Evolutionary conservation across 768 basidiomycete species (phyloP), one percentile per base, ranked within the genome.

Genomic region (Lentinula detonsa): DNA sequence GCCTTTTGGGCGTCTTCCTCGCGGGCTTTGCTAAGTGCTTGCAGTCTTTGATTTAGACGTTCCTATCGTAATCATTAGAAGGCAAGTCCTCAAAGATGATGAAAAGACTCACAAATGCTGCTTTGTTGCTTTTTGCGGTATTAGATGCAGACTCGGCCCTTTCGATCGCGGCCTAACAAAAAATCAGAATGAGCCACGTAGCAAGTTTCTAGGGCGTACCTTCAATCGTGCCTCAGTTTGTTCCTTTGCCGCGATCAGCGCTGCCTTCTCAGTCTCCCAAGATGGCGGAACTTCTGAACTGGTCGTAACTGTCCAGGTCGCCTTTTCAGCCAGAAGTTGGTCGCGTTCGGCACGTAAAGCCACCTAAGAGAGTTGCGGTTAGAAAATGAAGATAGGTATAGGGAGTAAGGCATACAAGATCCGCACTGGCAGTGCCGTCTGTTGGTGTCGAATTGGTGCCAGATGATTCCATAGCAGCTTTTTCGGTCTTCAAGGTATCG

Each of bases 201-300:
- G 54, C 16, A 13, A 8, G 49, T 2, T 31, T 4, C 37, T 31
- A 42, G 3, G 34, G 39, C 42, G 28, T 69, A 87, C 90, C 75
- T 84, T 83, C n/a, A 81, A 71, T 57, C 83, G 82, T 10, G 81
- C 74, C 5, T 81, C 62, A 2, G 85, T 85, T n/a, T 86, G 83
- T 61, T 82, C 86, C 6, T 85, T 84, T 31, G 78, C 76, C 64
- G 83, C 83, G 39, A 78, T 59, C 0, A 92, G 74, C 57, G 82
- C 80, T 0, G 72, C 76, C 65, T 85, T 90, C 68, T 90, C 87
- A 1, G 75, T 66, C 60, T 89, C 86, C 81, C 83, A 84, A 16
- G 71, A 70, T 13, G 65, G 62, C 57, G 75, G 78, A 34, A 68
- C 67, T 39, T 72, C 69, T 13, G 76, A 74, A 7, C 63, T 68